These are phyloP conservation scores for Quercus robur DNA, from an alignment of 306 rosid species.

Conservation along the genomic window DNA sequence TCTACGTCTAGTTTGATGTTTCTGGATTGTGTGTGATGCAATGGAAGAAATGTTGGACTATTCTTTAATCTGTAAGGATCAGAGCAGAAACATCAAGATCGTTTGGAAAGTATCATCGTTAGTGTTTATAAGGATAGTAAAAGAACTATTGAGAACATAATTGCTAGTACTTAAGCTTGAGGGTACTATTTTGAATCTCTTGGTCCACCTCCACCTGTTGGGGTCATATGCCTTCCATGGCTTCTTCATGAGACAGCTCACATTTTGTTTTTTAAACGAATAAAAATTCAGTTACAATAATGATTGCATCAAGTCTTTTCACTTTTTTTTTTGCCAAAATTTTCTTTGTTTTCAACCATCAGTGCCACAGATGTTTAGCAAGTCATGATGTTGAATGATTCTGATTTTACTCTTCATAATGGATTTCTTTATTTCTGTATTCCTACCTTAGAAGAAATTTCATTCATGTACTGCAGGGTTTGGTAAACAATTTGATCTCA, in stretches of 20 bases:
- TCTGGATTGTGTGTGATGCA: neutral
- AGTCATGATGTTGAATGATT: neutral
- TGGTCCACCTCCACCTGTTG: neutral
- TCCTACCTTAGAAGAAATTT: conserved; percentile 6
- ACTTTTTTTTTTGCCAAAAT: neutral
- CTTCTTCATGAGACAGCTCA: neutral
- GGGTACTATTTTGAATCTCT: neutral
- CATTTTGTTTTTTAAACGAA: neutral
- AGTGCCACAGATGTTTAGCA: neutral
- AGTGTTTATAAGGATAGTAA: neutral
- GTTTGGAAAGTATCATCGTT: neutral
- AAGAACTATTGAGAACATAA: neutral
- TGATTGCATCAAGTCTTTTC: neutral
- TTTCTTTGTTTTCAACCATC: neutral
- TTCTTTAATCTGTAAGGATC: neutral
- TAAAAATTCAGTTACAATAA: neutral
- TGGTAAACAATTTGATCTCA: conserved; percentile 75
- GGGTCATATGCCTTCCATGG: neutral
- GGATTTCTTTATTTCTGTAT: neutral
- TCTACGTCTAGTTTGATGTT: neutral
- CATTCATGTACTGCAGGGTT: conserved; percentile 54
- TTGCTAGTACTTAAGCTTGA: neutral
- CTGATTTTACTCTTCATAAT: neutral
- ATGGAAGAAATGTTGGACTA: neutral
- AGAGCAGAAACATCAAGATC: neutral